These are phyloP conservation scores for Globisporangium orthogonon DNA, from an alignment of 352 stramenopile genomes.

Conservation along the genomic window DNA sequence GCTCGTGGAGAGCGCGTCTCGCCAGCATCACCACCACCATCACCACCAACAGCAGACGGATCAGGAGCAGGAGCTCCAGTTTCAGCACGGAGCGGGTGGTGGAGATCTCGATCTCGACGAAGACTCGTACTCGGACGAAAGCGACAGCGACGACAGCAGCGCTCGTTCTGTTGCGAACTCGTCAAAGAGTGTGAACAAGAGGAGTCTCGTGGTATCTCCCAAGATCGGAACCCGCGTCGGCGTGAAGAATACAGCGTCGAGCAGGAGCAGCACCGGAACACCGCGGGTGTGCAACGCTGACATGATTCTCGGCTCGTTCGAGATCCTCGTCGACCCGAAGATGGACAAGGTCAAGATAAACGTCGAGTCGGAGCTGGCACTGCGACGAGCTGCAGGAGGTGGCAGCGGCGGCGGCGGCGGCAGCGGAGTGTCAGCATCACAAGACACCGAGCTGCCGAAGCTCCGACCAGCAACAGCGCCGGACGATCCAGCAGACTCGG, in stretches of 20 bases:
- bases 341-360: slow-evolving; percentile 59
- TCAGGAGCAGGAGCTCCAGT: not conserved
- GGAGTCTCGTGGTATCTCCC: slow-evolving; percentile 3
- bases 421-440: slow-evolving; percentile 10
- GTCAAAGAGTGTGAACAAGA: slow-evolving; percentile 6
- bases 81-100: not conserved
- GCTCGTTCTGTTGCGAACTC: not conserved
- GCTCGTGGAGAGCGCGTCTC: slow-evolving; percentile 2
- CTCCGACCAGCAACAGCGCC: slow-evolving; percentile 33
- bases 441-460: slow-evolving; percentile 33
- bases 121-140: slow-evolving; percentile 29
- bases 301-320: slow-evolving; percentile 39
- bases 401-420: slow-evolving; percentile 5
- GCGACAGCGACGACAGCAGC: slow-evolving; percentile 28
- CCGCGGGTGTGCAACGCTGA: slow-evolving; percentile 54
- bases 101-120: slow-evolving; percentile 16
- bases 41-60: not conserved
- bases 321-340: slow-evolving; percentile 39
- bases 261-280: slow-evolving; percentile 16
- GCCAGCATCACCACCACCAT: not conserved
- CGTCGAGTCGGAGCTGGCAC: slow-evolving; percentile 46
- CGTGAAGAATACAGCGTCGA: slow-evolving; percentile 8
- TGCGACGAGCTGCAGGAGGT: slow-evolving; percentile 16
- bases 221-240: slow-evolving; percentile 11
- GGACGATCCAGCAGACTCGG: slow-evolving; percentile 12